Evolutionary conservation across 139 green algal species (phyloP), one percentile per base, ranked within the genome.

Genomic region (Coelastrella sp.): DNA sequence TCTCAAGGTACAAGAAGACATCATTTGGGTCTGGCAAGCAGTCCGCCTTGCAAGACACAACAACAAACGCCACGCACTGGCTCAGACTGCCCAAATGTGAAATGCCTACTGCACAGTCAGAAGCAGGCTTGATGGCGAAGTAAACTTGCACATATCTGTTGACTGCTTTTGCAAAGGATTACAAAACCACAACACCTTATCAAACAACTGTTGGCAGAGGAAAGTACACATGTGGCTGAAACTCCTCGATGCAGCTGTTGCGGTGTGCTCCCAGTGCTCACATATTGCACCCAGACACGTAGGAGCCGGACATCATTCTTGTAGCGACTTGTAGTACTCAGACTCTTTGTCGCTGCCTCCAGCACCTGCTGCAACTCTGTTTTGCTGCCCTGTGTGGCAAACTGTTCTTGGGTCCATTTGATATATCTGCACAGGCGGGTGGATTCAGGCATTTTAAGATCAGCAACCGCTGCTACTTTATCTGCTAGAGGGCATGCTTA

Each of bases 201-300:
- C n/a, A n/a, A n/a, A n/a, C n/a, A n/a, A n/a, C n/a, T n/a, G n/a
- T n/a, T n/a, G n/a, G n/a, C n/a, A n/a, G n/a, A n/a, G n/a, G n/a
- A n/a, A n/a, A n/a, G n/a, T n/a, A n/a, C n/a, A n/a, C n/a, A n/a
- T n/a, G n/a, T n/a, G n/a, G n/a, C n/a, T n/a, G n/a, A n/a, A n/a
- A n/a, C n/a, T n/a, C n/a, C 35, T 21, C 23, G 30, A 35, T 37
- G 30, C 62, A 69, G 32, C 48, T 68, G 50, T 23, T 64, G 53
- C 13, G 1, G 2, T 15, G 15, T 3, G 27, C 8, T 71, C 27
- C 27, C 41, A 30, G 21, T 57, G 90, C 92, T 91, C 57, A 96
- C 95, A 85, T 99, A 99, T 53, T 98, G 96, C 21, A 99, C 93
- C 96, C 96, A 99, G 7, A 99, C 62, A 6, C 96, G 89, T 27